A percentile compares a stretch with the other conserved stretches of the same genome.
Evolutionary conservation across 169 alveolate species (phyloP).

Genomic region (Plasmodium chabaudi): DNA sequence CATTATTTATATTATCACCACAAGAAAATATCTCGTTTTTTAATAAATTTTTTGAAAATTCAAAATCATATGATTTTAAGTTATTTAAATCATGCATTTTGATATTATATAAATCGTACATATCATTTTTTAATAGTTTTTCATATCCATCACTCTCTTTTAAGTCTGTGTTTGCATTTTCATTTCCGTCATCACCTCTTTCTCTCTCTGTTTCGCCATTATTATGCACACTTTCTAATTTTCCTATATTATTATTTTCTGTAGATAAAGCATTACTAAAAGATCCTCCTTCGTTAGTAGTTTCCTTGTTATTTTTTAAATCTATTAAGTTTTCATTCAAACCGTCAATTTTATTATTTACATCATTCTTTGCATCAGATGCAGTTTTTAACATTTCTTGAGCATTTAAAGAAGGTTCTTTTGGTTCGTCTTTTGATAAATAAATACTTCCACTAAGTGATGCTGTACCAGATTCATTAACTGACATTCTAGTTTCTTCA

Average conservation of each 20-base stretch:
- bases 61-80: conserved; percentile 42
- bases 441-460: conserved; percentile 3
- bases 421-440: not conserved
- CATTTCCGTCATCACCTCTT: not conserved
- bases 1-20: conserved; percentile 11
- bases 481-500: conserved; percentile 34
- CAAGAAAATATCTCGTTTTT: conserved; percentile 40
- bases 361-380: not conserved
- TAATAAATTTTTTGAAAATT: conserved; percentile 36
- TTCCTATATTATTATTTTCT: not conserved
- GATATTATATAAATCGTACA: conserved; percentile 60
- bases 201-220: not conserved
- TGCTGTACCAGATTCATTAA: conserved; percentile 2
- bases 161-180: not conserved
- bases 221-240: not conserved
- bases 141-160: conserved; percentile 29
- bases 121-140: conserved; percentile 46
- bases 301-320: not conserved
- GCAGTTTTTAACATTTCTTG: not conserved
- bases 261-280: not conserved
- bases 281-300: not conserved
- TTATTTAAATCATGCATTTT: conserved; percentile 62
- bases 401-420: not conserved
- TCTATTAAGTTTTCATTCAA: not conserved
- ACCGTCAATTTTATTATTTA: not conserved